A percentile compares a stretch with the other conserved stretches of the same genome.
Conservation (phyloP, 192 early-diverging fungal species). For the Coemansia sp. region DNA sequence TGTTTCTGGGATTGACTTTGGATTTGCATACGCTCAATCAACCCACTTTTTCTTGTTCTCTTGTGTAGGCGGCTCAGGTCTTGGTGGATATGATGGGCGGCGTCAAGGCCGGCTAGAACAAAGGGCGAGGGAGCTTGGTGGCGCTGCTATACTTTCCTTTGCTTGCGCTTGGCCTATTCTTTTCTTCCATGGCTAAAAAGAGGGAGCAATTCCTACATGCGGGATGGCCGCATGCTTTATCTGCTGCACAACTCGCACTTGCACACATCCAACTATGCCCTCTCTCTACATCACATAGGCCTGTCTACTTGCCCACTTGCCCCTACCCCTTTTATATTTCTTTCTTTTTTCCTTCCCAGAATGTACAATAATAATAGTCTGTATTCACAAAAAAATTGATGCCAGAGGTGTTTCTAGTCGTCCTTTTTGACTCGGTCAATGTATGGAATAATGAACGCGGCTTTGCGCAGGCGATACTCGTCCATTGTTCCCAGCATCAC, state of each 20-base stretch:
- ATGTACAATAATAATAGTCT: background rate
- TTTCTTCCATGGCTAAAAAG: background rate
- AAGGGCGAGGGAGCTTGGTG: slow-evolving; percentile 1
- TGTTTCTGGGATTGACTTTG: background rate
- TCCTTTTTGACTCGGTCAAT: slow-evolving; percentile 23
- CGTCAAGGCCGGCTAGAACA: slow-evolving; percentile 25
- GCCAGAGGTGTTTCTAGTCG: slow-evolving; percentile 6
- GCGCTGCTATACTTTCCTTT: background rate
- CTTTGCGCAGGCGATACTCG: slow-evolving; percentile 35
- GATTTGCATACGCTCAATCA: background rate
- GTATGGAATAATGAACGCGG: slow-evolving; percentile 46
- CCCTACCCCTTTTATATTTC: background rate
- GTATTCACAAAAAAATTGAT: slow-evolving; percentile 3
- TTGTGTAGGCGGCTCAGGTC: slow-evolving; percentile 55
- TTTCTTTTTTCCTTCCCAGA: slow-evolving; percentile 1
- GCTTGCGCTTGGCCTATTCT: background rate
- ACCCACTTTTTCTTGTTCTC: background rate
- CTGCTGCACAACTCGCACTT: slow-evolving; percentile 3
- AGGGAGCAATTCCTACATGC: background rate
- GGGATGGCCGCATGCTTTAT: background rate
- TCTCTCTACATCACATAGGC: background rate
- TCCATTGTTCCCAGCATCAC: slow-evolving; percentile 49
- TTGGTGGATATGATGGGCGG: slow-evolving; percentile 53
- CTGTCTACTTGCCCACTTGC: background rate
- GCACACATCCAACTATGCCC: background rate